Evolutionary conservation across 1,284 basidiomycete species (phyloP), one percentile per base, ranked within the genome.

Genomic region (Trichosporon coremiiforme): DNA sequence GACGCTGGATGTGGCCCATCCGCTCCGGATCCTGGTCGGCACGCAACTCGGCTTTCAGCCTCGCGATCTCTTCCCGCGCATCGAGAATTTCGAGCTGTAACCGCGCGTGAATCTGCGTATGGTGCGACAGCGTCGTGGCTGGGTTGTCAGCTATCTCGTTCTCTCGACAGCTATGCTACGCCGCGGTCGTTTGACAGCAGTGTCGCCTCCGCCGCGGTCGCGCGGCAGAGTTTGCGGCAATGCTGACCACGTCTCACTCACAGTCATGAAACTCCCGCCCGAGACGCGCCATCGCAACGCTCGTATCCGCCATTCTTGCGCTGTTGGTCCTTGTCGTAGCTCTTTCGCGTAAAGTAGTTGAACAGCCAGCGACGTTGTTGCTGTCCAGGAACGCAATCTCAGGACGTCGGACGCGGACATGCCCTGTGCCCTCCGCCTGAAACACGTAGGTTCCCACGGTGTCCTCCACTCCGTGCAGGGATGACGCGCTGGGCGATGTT

Each of bases 1-100:
- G 93, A 80, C 92, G 91, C 80, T 98, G 94, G 67, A 96, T 93
- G 64, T 90, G 85, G 67, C 91, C 89, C 91, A 96, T 94, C 74
- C 89, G 87, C 67, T 88, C 88, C 22, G 92, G 91, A 80, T 94
- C 91, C 80, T 95, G 93, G 76, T 92, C 90, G 15, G 84, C 85
- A 73, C 87, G 86, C 67, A 96, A 82, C 78, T 92, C 89, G 38
- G 83, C 85, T 71, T 90, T 88, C 68, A 96, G 85, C 9, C 82
- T 78, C 66, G 89, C 86, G 50, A 96, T 90, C 84, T 95, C 91
- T n/a, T 85, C 84, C 66, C 82, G 77, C 36, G 78, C 70, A 62
- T 80, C 77, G 53, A 81, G 68, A 31, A 82, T 82, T 72, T 83
- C 80, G 20, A 82, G 75, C 65, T 82, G 75, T 1, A 82, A 72